These are phyloP conservation scores for Gossypium raimondii DNA, from an alignment of 345 rosid species.

Conservation along the genomic window DNA sequence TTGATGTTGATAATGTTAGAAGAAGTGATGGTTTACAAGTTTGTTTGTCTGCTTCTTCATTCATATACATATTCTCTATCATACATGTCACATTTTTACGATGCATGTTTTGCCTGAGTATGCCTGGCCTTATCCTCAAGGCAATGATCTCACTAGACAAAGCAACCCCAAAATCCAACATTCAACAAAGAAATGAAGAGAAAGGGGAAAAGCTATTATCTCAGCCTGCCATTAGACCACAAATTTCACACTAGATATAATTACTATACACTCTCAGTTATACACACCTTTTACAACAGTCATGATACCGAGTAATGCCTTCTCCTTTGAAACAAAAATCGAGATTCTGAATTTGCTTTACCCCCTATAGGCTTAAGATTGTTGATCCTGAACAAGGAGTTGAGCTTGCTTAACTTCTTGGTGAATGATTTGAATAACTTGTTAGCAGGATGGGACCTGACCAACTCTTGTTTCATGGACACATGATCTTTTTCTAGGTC, in stretches of 20 bases:
- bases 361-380: constrained; percentile 50
- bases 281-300: constrained; percentile 25
- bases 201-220: neutral
- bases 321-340: constrained; percentile 65
- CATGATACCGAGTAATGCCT: constrained; percentile 83
- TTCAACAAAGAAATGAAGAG: neutral
- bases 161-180: constrained; percentile 10
- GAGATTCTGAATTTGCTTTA: constrained; percentile 52
- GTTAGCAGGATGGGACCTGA: constrained; percentile 61
- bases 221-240: constrained; percentile 20
- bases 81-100: neutral
- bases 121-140: neutral
- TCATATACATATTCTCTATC: neutral
- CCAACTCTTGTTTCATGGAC: constrained; percentile 86
- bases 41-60: neutral
- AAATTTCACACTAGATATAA: constrained; percentile 22
- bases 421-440: constrained; percentile 73
- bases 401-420: constrained; percentile 76
- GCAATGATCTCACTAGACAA: neutral
- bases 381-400: constrained; percentile 59
- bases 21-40: neutral
- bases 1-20: neutral
- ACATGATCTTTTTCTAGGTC: constrained; percentile 95
- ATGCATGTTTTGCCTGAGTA: neutral
- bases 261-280: constrained; percentile 31